phyloP scores from a whole-genome alignment of 2,329 filamentous ascomycete species.

The Beauveria brongniartii region DNA sequence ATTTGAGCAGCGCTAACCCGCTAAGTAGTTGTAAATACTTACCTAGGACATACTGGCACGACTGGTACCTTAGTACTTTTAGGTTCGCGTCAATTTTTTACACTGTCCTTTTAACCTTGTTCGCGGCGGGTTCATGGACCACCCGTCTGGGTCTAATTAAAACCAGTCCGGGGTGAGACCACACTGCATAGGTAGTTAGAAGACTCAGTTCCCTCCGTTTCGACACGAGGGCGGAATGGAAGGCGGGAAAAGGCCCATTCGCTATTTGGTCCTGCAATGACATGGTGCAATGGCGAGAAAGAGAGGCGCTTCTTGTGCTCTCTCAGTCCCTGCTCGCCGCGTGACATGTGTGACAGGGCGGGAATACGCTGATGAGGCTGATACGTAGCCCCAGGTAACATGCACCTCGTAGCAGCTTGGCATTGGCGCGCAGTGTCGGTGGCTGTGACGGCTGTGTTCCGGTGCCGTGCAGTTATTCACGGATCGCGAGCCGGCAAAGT shows the following conservation, averaged over 20 bases:
- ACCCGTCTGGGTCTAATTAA: neutral
- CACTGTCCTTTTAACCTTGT: neutral
- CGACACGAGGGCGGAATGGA: neutral
- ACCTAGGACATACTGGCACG: too few relatives aligned
- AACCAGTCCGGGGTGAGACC: neutral
- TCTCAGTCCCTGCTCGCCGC: neutral
- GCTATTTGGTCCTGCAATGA: neutral
- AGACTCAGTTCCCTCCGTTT: too few relatives aligned
- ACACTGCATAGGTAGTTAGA: neutral
- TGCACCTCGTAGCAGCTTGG: neutral
- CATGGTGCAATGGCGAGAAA: neutral
- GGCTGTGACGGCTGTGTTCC: neutral
- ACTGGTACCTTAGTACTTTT: too few relatives aligned
- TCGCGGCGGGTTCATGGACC: neutral
- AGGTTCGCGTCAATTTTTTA: neutral
- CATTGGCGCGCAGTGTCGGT: neutral
- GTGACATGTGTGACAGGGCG: neutral
- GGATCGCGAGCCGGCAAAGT: neutral
- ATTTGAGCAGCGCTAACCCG: neutral
- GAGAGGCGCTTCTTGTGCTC: neutral
- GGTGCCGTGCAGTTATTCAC: neutral
- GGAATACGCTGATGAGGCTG: conserved; percentile 4
- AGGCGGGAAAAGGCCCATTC: neutral
- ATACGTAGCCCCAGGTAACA: neutral
- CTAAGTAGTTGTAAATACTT: neutral